Evolutionary conservation across 805 yeast species (phyloP).

Genomic region (Cyberlindnera bimundalis): DNA sequence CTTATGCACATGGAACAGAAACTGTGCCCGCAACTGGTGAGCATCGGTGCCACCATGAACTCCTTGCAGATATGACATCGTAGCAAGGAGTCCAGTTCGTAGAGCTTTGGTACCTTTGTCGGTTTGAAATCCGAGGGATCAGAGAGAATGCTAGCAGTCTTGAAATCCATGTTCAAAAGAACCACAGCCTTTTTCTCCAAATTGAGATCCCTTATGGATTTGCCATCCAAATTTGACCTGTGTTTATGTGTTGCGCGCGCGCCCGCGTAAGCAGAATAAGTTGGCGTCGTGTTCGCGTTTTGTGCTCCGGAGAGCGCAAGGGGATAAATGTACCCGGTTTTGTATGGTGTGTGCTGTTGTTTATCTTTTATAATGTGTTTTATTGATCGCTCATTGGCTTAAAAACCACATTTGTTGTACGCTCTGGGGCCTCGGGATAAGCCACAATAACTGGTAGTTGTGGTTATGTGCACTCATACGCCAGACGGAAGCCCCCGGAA

Average conservation of each 20-base stretch:
- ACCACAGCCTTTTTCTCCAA: no score
- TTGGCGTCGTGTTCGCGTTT: slow-evolving; percentile 1
- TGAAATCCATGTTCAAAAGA: slow-evolving; percentile 1
- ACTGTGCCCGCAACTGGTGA: slow-evolving; percentile 83
- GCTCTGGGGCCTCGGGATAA: no score
- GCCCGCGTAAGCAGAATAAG: no score
- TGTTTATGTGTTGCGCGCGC: background rate
- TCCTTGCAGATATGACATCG: slow-evolving; percentile 91
- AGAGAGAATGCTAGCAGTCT: slow-evolving; percentile 30
- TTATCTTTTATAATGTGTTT: no score
- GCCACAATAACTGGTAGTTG: no score
- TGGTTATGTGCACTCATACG: no score
- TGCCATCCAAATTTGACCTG: background rate
- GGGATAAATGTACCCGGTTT: no score
- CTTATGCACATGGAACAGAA: slow-evolving; percentile 88
- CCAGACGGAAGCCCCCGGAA: slow-evolving; percentile 12
- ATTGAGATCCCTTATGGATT: no score
- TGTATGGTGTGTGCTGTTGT: no score
- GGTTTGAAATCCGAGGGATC: slow-evolving; percentile 72
- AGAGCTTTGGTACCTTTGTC: slow-evolving; percentile 52
- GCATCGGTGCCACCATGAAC: slow-evolving; percentile 70
- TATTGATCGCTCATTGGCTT: no score
- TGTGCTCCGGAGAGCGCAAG: no score
- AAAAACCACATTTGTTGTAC: no score
- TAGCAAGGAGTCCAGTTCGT: slow-evolving; percentile 63